These are phyloP conservation scores for Vitis hybrid DNA, from an alignment of 177 flowering plant species.

Conservation along the genomic window DNA sequence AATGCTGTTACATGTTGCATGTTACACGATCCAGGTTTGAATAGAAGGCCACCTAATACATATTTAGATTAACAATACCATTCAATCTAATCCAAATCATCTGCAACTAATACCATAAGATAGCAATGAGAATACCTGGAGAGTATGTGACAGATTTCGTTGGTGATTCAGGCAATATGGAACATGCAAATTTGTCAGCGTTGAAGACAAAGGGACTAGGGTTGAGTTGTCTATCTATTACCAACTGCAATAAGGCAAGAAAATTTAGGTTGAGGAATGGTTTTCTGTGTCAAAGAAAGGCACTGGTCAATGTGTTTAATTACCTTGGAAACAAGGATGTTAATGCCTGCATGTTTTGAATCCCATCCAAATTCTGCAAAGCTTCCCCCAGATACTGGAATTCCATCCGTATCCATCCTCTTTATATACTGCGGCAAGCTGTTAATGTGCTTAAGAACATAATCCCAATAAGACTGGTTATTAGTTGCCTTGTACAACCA, in stretches of 20 bases:
- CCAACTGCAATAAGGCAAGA: not conserved
- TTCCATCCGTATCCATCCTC: too few species aligned
- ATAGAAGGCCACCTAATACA: constrained; percentile 16
- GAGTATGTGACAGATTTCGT: constrained; percentile 18
- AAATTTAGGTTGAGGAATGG: not conserved
- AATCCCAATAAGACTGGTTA: constrained; percentile 15
- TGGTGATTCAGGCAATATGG: constrained; percentile 34
- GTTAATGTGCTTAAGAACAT: constrained; percentile 13
- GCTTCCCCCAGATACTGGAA: not conserved
- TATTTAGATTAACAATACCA: constrained; percentile 5
- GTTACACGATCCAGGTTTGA: constrained; percentile 26
- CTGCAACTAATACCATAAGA: too few species aligned
- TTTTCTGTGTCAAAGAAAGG: not conserved
- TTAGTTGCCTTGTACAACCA: constrained; percentile 28
- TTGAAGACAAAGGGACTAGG: not conserved
- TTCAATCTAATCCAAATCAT: not conserved
- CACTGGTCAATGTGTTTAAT: too few species aligned
- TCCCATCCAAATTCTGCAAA: constrained; percentile 38
- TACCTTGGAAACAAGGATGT: constrained; percentile 24
- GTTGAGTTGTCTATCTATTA: not conserved
- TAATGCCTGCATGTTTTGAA: constrained; percentile 23
- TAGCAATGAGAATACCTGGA: constrained; percentile 15
- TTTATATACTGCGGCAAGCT: not conserved
- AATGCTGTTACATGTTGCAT: constrained; percentile 28
- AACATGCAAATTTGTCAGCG: constrained; percentile 28